A percentile compares a stretch with the other conserved stretches of the same genome.
phyloP scores from a whole-genome alignment of 257 asterid species.

The Thymus quinquecostatus region DNA sequence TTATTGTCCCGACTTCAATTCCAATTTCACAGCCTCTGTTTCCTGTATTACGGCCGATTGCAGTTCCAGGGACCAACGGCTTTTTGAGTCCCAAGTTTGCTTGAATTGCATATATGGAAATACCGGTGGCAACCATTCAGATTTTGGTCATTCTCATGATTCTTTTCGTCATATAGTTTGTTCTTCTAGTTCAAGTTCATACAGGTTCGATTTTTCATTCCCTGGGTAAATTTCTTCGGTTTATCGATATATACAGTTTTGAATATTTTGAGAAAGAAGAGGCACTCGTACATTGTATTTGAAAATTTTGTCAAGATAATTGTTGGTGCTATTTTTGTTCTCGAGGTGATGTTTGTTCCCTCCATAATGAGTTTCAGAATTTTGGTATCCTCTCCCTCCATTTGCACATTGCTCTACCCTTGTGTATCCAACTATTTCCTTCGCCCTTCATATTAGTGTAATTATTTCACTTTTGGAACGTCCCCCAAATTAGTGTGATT shows the following conservation, averaged over 20 bases:
- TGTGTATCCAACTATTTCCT: neutral
- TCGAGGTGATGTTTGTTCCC: neutral
- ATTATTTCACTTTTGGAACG: too few relatives aligned
- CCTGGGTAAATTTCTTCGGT: neutral
- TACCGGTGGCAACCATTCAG: slow-evolving; percentile 2
- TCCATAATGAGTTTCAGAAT: neutral
- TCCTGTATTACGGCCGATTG: slow-evolving; percentile 53
- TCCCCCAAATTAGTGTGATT: too few relatives aligned
- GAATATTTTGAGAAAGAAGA: slow-evolving; percentile 15
- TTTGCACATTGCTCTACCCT: neutral
- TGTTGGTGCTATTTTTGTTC: slow-evolving; percentile 21
- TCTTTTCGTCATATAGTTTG: slow-evolving; percentile 36
- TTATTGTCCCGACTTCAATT: slow-evolving; percentile 52
- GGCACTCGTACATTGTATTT: slow-evolving; percentile 38
- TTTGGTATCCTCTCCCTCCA: neutral
- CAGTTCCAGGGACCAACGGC: slow-evolving; percentile 56
- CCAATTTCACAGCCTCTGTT: slow-evolving; percentile 57
- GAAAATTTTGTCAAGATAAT: slow-evolving; percentile 24
- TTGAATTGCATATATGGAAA: slow-evolving; percentile 21
- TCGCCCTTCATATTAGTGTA: too few relatives aligned
- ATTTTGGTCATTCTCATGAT: slow-evolving; percentile 30
- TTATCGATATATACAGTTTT: neutral
- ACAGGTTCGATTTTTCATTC: slow-evolving; percentile 13
- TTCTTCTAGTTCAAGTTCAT: slow-evolving; percentile 23
- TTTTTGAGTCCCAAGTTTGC: slow-evolving; percentile 53